These are phyloP conservation scores for Colletotrichum lentis DNA, from an alignment of 2,329 filamentous ascomycete species.

Conservation along the genomic window DNA sequence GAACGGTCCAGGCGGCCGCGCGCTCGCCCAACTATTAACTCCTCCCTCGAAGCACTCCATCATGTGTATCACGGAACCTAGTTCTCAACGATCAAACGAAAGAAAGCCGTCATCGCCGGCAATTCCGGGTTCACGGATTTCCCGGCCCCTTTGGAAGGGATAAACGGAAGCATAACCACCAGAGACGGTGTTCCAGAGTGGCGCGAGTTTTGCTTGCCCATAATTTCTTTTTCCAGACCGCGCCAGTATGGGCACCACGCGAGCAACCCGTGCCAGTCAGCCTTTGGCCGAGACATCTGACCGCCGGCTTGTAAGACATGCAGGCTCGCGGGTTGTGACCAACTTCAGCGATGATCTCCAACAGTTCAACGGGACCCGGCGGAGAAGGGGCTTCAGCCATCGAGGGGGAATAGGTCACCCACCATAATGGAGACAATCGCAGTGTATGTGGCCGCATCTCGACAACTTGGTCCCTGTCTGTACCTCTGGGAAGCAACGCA, in stretches of 20 bases:
- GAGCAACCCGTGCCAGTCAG: not conserved
- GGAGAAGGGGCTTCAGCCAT: no score
- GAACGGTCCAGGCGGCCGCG: no score
- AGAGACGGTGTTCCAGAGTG: constrained; percentile 1
- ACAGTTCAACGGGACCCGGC: not conserved
- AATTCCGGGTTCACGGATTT: not conserved
- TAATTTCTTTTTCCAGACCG: not conserved
- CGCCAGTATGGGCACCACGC: not conserved
- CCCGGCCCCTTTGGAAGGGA: not conserved
- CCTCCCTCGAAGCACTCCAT: no score
- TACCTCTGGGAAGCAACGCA: no score
- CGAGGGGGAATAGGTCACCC: no score
- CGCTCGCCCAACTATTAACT: no score
- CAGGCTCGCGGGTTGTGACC: not conserved
- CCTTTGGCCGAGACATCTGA: constrained; percentile 6
- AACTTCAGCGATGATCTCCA: no score
- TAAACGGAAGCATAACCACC: no score
- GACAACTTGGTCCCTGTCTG: no score
- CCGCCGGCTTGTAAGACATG: not conserved
- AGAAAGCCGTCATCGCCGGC: not conserved
- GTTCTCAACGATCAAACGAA: no score
- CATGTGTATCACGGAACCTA: not conserved
- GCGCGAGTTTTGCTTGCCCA: not conserved
- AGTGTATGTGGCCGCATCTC: no score
- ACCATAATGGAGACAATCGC: no score